Evolutionary conservation across 768 basidiomycete genomes (phyloP).

Genomic region (Termitomyces sp.): DNA sequence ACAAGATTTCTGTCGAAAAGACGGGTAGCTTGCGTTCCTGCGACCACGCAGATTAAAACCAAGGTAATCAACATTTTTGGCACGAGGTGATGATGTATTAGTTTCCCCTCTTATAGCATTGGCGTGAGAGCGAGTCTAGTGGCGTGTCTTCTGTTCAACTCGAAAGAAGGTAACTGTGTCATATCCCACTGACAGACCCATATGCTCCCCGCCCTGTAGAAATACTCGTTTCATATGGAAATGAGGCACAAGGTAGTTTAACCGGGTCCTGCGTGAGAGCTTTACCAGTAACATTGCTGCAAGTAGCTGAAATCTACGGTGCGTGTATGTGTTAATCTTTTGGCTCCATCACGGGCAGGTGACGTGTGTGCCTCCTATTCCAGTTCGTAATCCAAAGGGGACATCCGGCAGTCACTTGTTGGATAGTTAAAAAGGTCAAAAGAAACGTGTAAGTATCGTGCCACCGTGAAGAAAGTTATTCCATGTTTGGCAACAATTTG

Average conservation of each 20-base stretch:
- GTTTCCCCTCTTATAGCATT: neutral
- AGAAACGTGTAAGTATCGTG: no score
- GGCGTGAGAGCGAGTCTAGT: neutral
- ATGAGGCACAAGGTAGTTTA: neutral
- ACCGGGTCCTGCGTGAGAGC: neutral
- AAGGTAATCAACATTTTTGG: neutral
- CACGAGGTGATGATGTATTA: neutral
- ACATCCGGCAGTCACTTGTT: no score
- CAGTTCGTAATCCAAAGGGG: neutral
- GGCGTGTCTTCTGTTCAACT: neutral
- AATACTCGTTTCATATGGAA: neutral
- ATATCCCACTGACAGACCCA: neutral
- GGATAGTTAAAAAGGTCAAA: no score
- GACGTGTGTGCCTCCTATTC: neutral
- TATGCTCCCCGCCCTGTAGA: neutral
- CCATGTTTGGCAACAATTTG: neutral
- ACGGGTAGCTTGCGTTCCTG: slow-evolving; percentile 7
- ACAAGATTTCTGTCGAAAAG: slow-evolving; percentile 33
- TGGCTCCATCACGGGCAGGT: neutral
- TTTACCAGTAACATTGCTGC: neutral
- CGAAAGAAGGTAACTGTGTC: neutral
- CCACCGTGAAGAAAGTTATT: neutral
- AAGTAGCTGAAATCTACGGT: neutral
- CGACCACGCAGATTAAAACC: neutral
- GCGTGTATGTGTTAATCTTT: neutral